Conservation (phyloP, 106 monocot species). For the Dactylorhiza incarnata region DNA sequence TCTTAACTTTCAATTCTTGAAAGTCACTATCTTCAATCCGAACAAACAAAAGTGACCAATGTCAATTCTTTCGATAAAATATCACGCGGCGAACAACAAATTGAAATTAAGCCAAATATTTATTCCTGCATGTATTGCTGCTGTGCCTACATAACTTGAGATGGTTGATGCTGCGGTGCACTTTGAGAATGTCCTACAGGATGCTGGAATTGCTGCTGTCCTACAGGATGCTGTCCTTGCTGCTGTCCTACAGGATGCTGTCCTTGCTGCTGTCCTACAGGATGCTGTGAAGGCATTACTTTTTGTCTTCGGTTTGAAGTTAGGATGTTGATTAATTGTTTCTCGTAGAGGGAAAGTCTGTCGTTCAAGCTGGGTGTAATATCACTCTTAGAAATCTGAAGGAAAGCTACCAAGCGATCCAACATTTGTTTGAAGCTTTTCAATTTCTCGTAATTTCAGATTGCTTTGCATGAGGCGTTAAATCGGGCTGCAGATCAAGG, state of each 20-base stretch:
- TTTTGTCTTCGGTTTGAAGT: slow-evolving; percentile 29
- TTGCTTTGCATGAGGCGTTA: slow-evolving; percentile 15
- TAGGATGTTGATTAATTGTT: slow-evolving; percentile 48
- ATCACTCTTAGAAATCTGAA: slow-evolving; percentile 29
- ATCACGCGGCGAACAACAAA: no score
- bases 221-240: no score
- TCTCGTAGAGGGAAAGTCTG: slow-evolving; percentile 38
- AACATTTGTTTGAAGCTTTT: slow-evolving; percentile 25
- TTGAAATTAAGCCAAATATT: no score
- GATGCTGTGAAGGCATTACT: slow-evolving; percentile 19
- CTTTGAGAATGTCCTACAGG: slow-evolving; percentile 24
- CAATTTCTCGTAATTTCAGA: slow-evolving; percentile 35
- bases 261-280: slow-evolving; percentile 26
- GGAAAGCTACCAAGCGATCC: slow-evolving; percentile 20
- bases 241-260: no score
- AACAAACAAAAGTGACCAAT: no score
- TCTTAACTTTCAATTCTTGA: no score
- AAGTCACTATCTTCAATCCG: no score
- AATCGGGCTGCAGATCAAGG: slow-evolving; percentile 13
- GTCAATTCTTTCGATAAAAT: no score
- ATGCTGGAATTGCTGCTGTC: slow-evolving; percentile 66
- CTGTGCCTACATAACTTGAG: slow-evolving; percentile 47
- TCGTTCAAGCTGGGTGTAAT: slow-evolving; percentile 29
- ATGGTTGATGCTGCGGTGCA: slow-evolving; percentile 36
- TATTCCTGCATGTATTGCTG: slow-evolving; percentile 66